These are phyloP conservation scores for Candida sp. DNA, from an alignment of 1,139 yeast species.

Conservation along the genomic window DNA sequence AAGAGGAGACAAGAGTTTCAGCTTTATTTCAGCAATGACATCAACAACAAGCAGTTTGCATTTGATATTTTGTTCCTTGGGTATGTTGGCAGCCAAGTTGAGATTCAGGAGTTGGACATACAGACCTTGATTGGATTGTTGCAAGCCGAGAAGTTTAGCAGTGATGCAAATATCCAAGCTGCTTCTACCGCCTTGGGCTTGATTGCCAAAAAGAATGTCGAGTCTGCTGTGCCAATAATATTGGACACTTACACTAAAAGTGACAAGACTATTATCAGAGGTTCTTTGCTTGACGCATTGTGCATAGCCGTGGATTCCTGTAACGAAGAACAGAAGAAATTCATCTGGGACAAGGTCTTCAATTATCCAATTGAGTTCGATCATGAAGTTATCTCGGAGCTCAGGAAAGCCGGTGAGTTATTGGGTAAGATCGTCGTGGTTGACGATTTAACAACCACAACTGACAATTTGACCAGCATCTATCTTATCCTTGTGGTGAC, in stretches of 20 bases:
- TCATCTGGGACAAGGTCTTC: constrained; percentile 23
- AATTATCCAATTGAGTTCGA: constrained; percentile 18
- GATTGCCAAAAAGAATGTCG: constrained; percentile 21
- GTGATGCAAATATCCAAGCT: constrained; percentile 45
- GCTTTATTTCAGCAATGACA: constrained; percentile 22
- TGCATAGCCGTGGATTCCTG: constrained; percentile 16
- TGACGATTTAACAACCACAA: constrained; percentile 15
- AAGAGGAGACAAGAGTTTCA: constrained; percentile 34
- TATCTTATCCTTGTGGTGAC: constrained; percentile 39
- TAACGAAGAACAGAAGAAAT: constrained; percentile 13
- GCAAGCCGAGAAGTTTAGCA: constrained; percentile 18
- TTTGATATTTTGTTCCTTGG: constrained; percentile 50
- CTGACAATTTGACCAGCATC: constrained; percentile 22
- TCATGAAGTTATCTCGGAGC: constrained; percentile 20
- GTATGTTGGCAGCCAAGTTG: constrained; percentile 32
- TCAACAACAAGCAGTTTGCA: constrained; percentile 20
- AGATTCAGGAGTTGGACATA: constrained; percentile 11
- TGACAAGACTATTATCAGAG: constrained; percentile 22
- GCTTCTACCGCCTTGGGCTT: constrained; percentile 61
- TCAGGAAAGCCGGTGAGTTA: constrained; percentile 36
- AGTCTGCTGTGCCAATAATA: constrained; percentile 8
- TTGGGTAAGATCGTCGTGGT: constrained; percentile 27
- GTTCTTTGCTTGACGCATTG: constrained; percentile 39
- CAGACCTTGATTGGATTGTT: constrained; percentile 12
- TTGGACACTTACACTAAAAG: constrained; percentile 11